Base-by-base conservation (phyloP, 108 stramenopile genomes). In the Cyclotella sp. region DNA sequence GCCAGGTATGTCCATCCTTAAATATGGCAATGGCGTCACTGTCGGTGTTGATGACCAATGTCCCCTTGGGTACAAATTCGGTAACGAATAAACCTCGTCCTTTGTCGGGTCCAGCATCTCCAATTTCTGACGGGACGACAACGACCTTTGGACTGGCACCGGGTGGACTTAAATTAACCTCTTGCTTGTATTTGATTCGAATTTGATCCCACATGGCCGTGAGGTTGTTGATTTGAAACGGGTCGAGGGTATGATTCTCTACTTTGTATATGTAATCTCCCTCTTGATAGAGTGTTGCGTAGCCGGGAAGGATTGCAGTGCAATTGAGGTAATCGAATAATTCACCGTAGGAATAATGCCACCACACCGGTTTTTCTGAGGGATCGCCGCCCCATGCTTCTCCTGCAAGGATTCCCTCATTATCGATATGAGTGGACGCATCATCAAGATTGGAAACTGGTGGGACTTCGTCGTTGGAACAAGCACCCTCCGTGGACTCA, bases 1-100 rank as follows among this genome's bases (percentile, higher is more conserved):
- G 79, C 72, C 72, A 80, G 2, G 79, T 67, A 27, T 68, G 72
- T 40, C 79, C 79, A 24, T 72, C 79, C 53, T 80, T 80, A 41
- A 80, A 80, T 22, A 80, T 45, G 18, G 59, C 79, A 43, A 72
- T 55, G 39, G 63, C 45, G 15, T 70, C 79, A 45, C 57, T 73
- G 28, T 80, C 72, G 18, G 66, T 43, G 51, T 68, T 80, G 24
- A 66, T 16, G 14, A 80, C 70, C 49, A 80, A 69, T 22, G 79
- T 30, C 19, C 72, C 79, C 58, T 63, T 68, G 29, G 58, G 39
- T 21, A 80, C 72, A 0, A 24, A 39, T 62, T 73, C 72, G 16
- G 79, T 63, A 8, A 72, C 79, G 69, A 80, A 80, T 0, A 80
- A 39, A 26, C 79, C 79, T 22, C 53, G 55, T 49, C 79, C 79